Conservation (phyloP, 306 rosid genomes). For the Crataegus laevigata region DNA sequence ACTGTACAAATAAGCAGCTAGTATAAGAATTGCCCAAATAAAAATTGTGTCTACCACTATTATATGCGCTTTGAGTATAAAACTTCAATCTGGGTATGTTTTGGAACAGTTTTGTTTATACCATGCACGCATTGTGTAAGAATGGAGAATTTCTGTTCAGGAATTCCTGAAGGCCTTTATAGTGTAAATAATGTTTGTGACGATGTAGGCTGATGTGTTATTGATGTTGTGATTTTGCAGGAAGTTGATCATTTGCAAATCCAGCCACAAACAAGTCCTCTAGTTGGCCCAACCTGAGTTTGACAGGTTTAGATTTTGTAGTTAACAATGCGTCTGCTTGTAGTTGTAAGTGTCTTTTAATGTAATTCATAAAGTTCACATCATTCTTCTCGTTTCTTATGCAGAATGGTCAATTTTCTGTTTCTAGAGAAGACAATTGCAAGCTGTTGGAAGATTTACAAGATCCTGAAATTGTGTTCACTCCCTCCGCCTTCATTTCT, state of each 20-base stretch:
- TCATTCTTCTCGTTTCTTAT: background rate
- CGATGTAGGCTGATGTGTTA: background rate
- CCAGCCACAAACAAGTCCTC: constrained; percentile 39
- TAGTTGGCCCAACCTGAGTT: constrained; percentile 36
- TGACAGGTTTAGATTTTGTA: constrained; percentile 11
- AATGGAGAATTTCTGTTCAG: background rate
- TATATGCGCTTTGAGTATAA: background rate
- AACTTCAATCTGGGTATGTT: background rate
- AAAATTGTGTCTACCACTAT: background rate
- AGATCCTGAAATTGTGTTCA: background rate
- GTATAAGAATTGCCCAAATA: background rate
- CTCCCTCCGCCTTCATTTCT: background rate
- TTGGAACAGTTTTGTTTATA: background rate
- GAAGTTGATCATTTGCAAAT: constrained; percentile 37
- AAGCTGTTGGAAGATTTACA: background rate
- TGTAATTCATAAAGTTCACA: background rate
- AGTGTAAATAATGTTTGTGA: background rate
- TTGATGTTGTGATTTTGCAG: constrained; percentile 29
- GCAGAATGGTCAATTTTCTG: background rate
- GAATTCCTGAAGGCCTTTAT: background rate
- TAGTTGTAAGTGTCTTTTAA: background rate
- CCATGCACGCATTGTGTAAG: background rate
- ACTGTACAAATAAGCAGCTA: background rate
- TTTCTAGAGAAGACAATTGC: background rate
- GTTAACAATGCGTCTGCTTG: background rate